A percentile compares a stretch with the other conserved stretches of the same genome.
phyloP scores from a whole-genome alignment of 2,329 filamentous ascomycete species.

The Colletotrichum tanaceti region DNA sequence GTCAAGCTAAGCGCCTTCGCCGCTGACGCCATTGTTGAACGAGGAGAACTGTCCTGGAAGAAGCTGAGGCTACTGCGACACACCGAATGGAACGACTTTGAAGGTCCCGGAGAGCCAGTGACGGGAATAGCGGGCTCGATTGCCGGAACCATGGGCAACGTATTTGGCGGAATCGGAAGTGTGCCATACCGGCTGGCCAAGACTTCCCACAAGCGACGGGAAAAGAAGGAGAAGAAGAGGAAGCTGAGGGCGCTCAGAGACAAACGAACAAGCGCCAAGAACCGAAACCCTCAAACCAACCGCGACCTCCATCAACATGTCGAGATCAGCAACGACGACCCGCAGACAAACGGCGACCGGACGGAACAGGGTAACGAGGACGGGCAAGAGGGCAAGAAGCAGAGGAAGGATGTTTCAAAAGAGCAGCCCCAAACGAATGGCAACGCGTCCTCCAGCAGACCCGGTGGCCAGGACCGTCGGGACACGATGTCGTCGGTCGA shows the following conservation, averaged over 20 bases:
- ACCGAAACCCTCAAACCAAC: constrained; percentile 17
- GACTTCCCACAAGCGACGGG: constrained; percentile 65
- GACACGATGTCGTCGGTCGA: constrained; percentile 42
- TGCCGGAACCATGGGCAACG: constrained; percentile 66
- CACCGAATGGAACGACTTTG: constrained; percentile 81
- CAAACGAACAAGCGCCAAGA: constrained; percentile 39
- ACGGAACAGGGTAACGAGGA: constrained; percentile 7
- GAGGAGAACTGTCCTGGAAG: constrained; percentile 71
- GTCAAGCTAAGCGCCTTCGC: constrained; percentile 72
- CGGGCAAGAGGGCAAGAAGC: constrained; percentile 27
- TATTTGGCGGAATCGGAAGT: constrained; percentile 71
- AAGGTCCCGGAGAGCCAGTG: constrained; percentile 78
- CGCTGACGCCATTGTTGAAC: constrained; percentile 72
- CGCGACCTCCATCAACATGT: constrained; percentile 39
- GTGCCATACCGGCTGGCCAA: constrained; percentile 72
- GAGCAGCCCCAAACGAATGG: constrained; percentile 16
- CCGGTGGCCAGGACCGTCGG: constrained; percentile 24
- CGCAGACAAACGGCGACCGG: neutral
- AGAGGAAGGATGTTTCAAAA: neutral
- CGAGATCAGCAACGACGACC: constrained; percentile 29
- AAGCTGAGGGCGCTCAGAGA: constrained; percentile 52
- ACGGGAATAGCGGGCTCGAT: constrained; percentile 74
- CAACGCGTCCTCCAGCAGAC: constrained; percentile 18
- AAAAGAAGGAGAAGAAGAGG: constrained; percentile 62
- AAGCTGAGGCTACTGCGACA: constrained; percentile 73